Evolutionary conservation across 371 early-diverging fungal species (phyloP).

Genomic region (Rhizopus delemar): DNA sequence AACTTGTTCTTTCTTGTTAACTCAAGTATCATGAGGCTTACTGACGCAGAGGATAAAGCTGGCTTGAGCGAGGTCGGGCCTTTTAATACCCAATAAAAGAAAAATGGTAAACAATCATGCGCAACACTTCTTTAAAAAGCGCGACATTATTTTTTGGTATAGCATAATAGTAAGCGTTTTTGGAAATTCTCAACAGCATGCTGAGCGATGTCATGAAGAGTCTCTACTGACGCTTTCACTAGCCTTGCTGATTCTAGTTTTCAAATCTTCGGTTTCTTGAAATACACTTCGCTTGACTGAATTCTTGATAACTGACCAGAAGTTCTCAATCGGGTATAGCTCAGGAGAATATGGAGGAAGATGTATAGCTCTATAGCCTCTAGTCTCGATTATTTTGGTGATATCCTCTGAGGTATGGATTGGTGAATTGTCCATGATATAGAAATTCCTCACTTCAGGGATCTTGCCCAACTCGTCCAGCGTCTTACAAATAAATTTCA

Average conservation of each 20-base stretch:
- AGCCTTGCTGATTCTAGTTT: no score
- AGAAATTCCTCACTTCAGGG: slow-evolving; percentile 12
- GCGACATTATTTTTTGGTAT: no score
- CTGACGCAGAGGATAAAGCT: background rate
- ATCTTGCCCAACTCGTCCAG: slow-evolving; percentile 8
- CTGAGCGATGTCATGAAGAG: no score
- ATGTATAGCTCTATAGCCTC: slow-evolving; percentile 18
- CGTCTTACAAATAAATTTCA: slow-evolving; percentile 5
- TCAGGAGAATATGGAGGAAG: slow-evolving; percentile 12
- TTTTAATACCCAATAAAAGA: background rate
- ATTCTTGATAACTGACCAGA: no score
- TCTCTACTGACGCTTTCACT: no score
- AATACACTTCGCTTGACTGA: no score
- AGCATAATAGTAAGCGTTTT: no score
- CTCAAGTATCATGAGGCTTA: background rate
- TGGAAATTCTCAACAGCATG: no score
- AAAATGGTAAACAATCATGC: background rate
- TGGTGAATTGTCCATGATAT: slow-evolving; percentile 23
- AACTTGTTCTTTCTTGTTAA: background rate
- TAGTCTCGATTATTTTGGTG: slow-evolving; percentile 6
- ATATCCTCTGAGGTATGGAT: slow-evolving; percentile 21
- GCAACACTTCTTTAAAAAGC: background rate
- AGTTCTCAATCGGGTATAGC: no score
- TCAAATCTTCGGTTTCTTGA: no score
- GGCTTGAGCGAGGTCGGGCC: background rate